Evolutionary conservation across 139 green algal genomes (phyloP), one percentile per base, ranked within the genome.

Genomic region (Astrephomene gubernaculifera): DNA sequence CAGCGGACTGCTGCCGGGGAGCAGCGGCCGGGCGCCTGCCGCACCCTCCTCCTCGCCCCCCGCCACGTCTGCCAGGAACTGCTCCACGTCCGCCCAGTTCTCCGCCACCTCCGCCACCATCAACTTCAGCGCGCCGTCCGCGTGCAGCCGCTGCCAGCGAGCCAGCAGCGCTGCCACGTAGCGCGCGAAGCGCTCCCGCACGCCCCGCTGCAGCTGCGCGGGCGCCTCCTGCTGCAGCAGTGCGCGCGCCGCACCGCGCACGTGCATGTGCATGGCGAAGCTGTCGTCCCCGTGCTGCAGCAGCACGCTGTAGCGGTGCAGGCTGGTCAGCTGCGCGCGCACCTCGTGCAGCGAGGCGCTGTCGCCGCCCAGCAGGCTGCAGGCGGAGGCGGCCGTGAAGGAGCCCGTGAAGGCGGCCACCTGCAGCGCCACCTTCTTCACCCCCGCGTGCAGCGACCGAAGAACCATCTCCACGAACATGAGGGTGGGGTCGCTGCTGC

Each of bases 51-150:
- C 65, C 65, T 25, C 65, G 35, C 22, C 65, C 4, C 65, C 65
- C 65, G 65, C 65, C 65, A 72, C 65, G 27, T 72, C 65, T 35
- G 65, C 65, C 65, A 72, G 65, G 65, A 72, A 72, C 31, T 72
- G 65, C 65, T 72, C 65, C 65, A 72, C 65, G 45, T 72, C 65
- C 65, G 65, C 14, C 65, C 65, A 72, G 31, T 72, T 33, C 31
- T 33, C 65, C 65, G 65, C 65, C 65, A 72, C 65, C 65, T 72
- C 65, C 31, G 65, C 31, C 65, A 35, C 7, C 65, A 72, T 72
- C 31, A 72, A 17, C 36, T 72, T 72, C 22, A 72, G 65, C 33
- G 65, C 65, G 17, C 31, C 31, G 33, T 33, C 65, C 31, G 44
- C 65, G 65, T 72, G 65, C 35, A 72, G 65, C 65, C 45, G 21